These are phyloP conservation scores for Colletotrichum sp. DNA, from an alignment of 2,329 filamentous ascomycete species.

Conservation along the genomic window DNA sequence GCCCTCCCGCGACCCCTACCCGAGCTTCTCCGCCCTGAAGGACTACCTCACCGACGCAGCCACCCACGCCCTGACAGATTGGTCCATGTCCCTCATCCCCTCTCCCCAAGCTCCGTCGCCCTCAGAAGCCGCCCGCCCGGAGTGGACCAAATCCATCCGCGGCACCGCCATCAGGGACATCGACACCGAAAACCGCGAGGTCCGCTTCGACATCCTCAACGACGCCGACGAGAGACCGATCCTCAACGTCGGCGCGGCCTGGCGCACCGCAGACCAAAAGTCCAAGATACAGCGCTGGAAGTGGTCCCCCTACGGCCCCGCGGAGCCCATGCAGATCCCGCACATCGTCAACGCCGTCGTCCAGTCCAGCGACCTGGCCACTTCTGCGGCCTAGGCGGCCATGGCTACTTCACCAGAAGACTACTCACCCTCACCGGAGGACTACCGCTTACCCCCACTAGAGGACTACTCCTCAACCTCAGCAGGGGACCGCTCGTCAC, in stretches of 20 bases:
- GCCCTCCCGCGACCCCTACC: conserved; percentile 50
- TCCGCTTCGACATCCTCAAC: conserved; percentile 36
- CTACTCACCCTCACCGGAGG: not conserved
- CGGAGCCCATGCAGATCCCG: not conserved
- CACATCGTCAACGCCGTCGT: conserved; percentile 16
- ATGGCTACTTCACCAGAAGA: not conserved
- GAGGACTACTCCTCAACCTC: not conserved
- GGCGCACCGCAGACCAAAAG: conserved; percentile 18
- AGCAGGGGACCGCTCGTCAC: no score
- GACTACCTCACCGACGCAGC: conserved; percentile 52
- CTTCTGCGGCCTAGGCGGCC: not conserved
- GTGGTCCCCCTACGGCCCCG: conserved; percentile 28
- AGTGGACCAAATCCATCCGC: conserved; percentile 35
- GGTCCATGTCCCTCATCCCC: conserved; percentile 30
- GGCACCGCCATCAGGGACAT: conserved; percentile 35
- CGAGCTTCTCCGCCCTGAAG: conserved; percentile 46
- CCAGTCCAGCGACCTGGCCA: not conserved
- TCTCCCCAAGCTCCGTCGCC: not conserved
- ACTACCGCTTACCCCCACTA: not conserved
- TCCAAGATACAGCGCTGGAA: conserved; percentile 29
- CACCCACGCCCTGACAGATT: conserved; percentile 43
- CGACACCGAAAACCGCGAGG: conserved; percentile 30
- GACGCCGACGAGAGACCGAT: conserved; percentile 5
- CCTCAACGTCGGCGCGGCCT: conserved; percentile 27
- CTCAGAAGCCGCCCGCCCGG: not conserved